These are phyloP conservation scores for Mycena epipterygia DNA, from an alignment of 768 basidiomycete species.

Conservation along the genomic window DNA sequence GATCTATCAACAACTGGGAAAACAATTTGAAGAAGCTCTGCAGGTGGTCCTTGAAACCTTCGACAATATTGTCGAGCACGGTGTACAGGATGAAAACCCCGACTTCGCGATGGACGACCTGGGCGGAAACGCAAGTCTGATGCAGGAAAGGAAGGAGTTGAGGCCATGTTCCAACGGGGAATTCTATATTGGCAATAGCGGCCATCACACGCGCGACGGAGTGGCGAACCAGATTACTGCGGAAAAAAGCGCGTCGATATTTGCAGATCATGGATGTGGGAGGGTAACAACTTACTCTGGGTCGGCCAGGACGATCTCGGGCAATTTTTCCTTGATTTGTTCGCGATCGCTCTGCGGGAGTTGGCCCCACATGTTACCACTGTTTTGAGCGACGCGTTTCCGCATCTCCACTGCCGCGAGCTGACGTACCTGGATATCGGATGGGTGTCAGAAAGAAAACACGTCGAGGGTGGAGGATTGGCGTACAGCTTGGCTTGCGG, in stretches of 20 bases:
- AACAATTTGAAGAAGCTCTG: conserved; percentile 87
- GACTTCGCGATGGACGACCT: conserved; percentile 88
- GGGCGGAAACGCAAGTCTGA: conserved; percentile 76
- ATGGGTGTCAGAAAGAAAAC: conserved; percentile 23
- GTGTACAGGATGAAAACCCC: conserved; percentile 92
- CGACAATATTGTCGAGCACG: conserved; percentile 91
- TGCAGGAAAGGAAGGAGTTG: conserved; percentile 91
- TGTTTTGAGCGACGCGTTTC: conserved; percentile 88
- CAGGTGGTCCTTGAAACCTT: conserved; percentile 86
- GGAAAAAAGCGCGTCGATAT: conserved; percentile 36
- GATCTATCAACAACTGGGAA: conserved; percentile 77
- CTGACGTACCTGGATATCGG: conserved; percentile 84
- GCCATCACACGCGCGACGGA: conserved; percentile 94
- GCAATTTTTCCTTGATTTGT: conserved; percentile 88
- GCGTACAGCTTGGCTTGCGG: conserved; percentile 81
- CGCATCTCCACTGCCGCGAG: conserved; percentile 96
- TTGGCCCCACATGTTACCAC: conserved; percentile 85
- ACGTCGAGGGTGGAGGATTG: conserved; percentile 12
- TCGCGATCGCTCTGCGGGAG: conserved; percentile 77
- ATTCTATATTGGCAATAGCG: conserved; percentile 91
- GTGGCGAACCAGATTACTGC: conserved; percentile 91
- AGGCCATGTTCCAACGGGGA: conserved; percentile 85
- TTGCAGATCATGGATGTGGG: conserved; percentile 13
- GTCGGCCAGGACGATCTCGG: conserved; percentile 83
- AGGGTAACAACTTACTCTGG: conserved; percentile 67